Conservation (phyloP, 257 asterid genomes). For the Sherardia arvensis region DNA sequence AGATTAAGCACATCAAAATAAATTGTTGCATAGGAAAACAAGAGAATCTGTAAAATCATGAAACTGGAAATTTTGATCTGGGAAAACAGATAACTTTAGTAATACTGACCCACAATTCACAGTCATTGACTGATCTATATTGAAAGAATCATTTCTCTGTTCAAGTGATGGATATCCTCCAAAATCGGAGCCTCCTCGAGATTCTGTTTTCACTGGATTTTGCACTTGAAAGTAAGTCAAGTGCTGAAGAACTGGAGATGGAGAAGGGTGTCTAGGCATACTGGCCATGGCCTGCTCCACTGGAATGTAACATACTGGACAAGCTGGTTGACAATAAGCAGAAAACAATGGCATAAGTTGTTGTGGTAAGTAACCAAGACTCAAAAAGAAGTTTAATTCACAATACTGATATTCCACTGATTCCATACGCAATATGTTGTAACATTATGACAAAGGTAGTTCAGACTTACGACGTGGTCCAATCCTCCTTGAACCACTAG, state of each 20-base stretch:
- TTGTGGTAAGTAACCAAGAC: background rate
- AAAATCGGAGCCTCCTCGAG: conserved; percentile 78
- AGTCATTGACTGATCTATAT: conserved; percentile 66
- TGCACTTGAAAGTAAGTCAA: conserved; percentile 62
- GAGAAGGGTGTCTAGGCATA: conserved; percentile 66
- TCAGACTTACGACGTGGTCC: conserved; percentile 93
- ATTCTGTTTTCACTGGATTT: conserved; percentile 45
- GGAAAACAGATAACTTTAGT: conserved; percentile 7
- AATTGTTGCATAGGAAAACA: background rate
- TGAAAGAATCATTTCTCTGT: conserved; percentile 64
- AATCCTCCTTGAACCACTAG: conserved; percentile 52
- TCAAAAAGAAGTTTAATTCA: background rate
- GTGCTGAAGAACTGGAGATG: conserved; percentile 60
- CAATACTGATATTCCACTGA: background rate
- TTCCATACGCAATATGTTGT: background rate
- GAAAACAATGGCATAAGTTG: conserved; percentile 9
- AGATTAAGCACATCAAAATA: background rate
- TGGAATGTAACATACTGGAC: conserved; percentile 84
- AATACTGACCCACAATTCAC: conserved; percentile 91
- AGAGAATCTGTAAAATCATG: background rate
- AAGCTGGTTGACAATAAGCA: conserved; percentile 49
- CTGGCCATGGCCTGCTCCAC: conserved; percentile 74
- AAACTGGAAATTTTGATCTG: conserved; percentile 1
- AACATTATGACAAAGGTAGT: background rate
- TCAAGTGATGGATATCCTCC: conserved; percentile 91